Evolutionary conservation across 2,329 filamentous ascomycete genomes (phyloP).

Genomic region (Hypoxylon sp.): DNA sequence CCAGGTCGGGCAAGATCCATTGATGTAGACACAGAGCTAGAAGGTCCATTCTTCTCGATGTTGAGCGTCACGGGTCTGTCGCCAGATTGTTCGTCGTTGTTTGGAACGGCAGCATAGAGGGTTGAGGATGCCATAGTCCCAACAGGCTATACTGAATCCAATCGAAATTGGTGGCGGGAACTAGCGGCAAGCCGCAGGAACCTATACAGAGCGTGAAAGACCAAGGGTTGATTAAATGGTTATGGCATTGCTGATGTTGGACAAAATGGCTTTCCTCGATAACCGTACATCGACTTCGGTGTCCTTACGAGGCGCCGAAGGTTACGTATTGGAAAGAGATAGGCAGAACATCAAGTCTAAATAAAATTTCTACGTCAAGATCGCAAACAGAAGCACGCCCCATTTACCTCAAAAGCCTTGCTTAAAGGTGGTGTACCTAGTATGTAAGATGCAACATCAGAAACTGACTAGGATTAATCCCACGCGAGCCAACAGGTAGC

Average conservation of each 20-base stretch:
- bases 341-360: background rate
- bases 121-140: slow-evolving; percentile 27
- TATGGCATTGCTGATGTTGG: slow-evolving; percentile 28
- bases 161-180: slow-evolving; percentile 1
- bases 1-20: slow-evolving; percentile 36
- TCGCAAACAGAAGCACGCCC: slow-evolving; percentile 16
- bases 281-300: slow-evolving; percentile 3
- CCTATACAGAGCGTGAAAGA: slow-evolving; percentile 16
- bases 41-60: slow-evolving; percentile 34
- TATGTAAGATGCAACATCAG: slow-evolving; percentile 41
- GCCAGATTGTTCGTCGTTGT: slow-evolving; percentile 14
- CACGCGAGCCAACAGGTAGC: slow-evolving; percentile 34
- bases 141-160: background rate
- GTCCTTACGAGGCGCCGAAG: background rate
- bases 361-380: slow-evolving; percentile 8
- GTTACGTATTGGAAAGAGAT: background rate
- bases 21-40: slow-evolving; percentile 39
- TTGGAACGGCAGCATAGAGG: slow-evolving; percentile 3
- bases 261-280: background rate
- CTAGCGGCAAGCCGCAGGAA: background rate
- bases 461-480: slow-evolving; percentile 38
- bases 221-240: slow-evolving; percentile 4
- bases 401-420: slow-evolving; percentile 9
- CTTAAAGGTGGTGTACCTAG: slow-evolving; percentile 27
- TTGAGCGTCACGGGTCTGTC: slow-evolving; percentile 20